Conservation (phyloP, 2,329 filamentous ascomycete genomes). For the Pezicula radicicola region DNA sequence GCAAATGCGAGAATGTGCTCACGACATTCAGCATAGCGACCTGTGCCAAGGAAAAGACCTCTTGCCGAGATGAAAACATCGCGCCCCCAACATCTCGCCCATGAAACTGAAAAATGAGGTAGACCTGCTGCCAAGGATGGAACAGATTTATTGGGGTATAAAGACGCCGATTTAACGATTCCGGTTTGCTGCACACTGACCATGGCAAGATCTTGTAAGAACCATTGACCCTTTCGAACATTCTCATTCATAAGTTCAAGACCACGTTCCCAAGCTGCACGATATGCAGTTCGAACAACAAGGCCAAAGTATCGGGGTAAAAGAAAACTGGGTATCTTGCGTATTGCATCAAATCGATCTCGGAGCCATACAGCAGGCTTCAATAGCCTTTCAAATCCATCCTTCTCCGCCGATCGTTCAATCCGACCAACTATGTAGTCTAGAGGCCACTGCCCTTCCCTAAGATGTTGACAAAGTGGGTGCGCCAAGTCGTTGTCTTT, state of each 20-base stretch:
- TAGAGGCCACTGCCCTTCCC: conserved; percentile 87
- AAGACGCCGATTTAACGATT: conserved; percentile 81
- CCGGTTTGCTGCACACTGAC: conserved; percentile 91
- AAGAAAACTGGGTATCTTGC: conserved; percentile 82
- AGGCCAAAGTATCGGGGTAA: conserved; percentile 92
- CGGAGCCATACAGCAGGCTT: conserved; percentile 75
- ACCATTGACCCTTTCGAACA: conserved; percentile 78
- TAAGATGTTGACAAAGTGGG: conserved; percentile 87
- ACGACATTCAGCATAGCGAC: conserved; percentile 81
- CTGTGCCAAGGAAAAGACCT: conserved; percentile 87
- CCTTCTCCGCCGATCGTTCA: conserved; percentile 64
- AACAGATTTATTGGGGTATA: conserved; percentile 82
- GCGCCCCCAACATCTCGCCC: conserved; percentile 95
- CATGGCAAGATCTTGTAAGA: conserved; percentile 84
- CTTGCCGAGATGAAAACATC: conserved; percentile 96
- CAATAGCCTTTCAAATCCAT: conserved; percentile 59
- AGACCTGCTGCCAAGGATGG: conserved; percentile 88
- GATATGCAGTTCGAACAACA: conserved; percentile 83
- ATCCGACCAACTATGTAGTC: conserved; percentile 83
- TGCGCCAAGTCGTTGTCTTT: conserved; percentile 88
- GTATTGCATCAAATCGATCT: conserved; percentile 81
- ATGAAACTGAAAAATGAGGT: conserved; percentile 89
- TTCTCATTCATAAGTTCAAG: conserved; percentile 77
- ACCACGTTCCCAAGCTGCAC: conserved; percentile 74
- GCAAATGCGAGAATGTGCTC: conserved; percentile 95